These are phyloP conservation scores for Colletotrichum sp. DNA, from an alignment of 2,329 filamentous ascomycete species.

Conservation along the genomic window DNA sequence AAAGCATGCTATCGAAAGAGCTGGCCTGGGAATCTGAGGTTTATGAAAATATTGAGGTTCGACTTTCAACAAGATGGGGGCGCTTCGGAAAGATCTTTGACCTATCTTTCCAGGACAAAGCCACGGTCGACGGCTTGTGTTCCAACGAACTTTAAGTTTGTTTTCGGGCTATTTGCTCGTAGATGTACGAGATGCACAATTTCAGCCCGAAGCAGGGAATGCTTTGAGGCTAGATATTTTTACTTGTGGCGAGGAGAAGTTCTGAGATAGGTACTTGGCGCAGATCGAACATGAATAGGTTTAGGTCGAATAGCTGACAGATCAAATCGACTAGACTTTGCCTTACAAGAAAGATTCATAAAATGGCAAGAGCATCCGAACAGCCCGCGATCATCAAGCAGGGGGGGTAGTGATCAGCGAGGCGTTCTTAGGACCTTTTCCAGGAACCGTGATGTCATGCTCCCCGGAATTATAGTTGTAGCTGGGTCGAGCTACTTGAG, in stretches of 20 bases:
- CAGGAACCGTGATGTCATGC: constrained; percentile 1
- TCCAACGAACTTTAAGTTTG: no score
- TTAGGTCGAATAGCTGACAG: background rate
- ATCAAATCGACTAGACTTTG: background rate
- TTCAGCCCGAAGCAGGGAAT: no score
- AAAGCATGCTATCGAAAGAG: background rate
- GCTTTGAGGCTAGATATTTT: rapidly evolving
- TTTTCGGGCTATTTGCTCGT: no score
- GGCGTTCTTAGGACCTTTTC: background rate
- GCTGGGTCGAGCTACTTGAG: background rate
- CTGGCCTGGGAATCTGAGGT: background rate
- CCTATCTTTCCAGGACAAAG: background rate
- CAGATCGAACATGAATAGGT: no score
- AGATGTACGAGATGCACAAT: no score
- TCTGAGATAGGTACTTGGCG: no score
- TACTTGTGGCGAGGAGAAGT: background rate
- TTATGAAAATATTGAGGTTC: rapidly evolving
- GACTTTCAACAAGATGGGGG: background rate
- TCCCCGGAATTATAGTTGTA: rapidly evolving
- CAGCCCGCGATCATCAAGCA: background rate
- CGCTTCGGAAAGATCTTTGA: background rate
- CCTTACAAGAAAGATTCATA: background rate
- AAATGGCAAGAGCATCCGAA: background rate
- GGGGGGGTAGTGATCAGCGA: background rate
- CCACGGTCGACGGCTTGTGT: no score